These are phyloP conservation scores for Colletotrichum sublineola DNA, from an alignment of 2,329 filamentous ascomycete genomes.

Conservation along the genomic window DNA sequence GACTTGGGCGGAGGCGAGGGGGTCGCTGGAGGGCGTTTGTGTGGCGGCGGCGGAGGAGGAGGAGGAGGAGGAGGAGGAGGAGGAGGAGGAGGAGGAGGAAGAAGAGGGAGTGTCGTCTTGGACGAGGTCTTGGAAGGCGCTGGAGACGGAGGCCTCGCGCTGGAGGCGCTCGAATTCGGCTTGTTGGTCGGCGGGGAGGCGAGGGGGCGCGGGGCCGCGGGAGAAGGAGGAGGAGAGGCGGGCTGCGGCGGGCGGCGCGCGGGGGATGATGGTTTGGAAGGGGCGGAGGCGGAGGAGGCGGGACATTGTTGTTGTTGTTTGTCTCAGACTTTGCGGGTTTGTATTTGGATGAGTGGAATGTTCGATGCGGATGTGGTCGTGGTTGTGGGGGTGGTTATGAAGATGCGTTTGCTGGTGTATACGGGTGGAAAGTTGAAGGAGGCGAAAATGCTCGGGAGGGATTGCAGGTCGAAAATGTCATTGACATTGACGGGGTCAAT, in stretches of 20 bases:
- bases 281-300: conserved; percentile 44
- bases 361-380: not conserved
- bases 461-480: conserved; percentile 20
- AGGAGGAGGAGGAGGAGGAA: conserved; percentile 44
- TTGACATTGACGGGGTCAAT: conserved; percentile 27
- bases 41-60: too few species aligned
- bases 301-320: conserved; percentile 43
- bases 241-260: conserved; percentile 27
- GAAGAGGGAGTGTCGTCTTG: conserved; percentile 42
- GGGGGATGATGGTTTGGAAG: conserved; percentile 32
- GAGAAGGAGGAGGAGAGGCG: conserved; percentile 54
- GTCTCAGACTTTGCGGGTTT: not conserved
- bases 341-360: not conserved
- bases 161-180: conserved; percentile 92
- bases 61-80: conserved; percentile 40
- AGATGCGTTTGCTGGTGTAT: not conserved
- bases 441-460: conserved; percentile 17
- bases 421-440: conserved; percentile 8
- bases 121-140: conserved; percentile 53
- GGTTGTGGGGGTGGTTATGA: not conserved
- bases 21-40: conserved; percentile 43
- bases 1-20: conserved; percentile 2
- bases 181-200: conserved; percentile 89
- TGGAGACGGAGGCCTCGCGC: conserved; percentile 65
- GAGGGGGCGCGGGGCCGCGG: conserved; percentile 79